These are phyloP conservation scores for Purpureocillium takamizusanense DNA, from an alignment of 2,329 filamentous ascomycete species.

Conservation along the genomic window DNA sequence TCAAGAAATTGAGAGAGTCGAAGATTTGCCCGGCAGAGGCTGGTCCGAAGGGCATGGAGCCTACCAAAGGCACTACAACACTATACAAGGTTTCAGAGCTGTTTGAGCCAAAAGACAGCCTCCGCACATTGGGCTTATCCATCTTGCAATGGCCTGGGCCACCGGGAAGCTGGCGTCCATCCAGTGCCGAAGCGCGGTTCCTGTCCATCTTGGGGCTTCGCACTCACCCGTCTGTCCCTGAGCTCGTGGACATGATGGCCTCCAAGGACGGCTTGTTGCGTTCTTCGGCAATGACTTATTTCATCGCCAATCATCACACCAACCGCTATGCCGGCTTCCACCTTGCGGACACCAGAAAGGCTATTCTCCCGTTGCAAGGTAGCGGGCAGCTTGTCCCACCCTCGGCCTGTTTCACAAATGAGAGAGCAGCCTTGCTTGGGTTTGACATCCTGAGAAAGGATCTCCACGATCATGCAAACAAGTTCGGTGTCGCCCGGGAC, in stretches of 20 bases:
- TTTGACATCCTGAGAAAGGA: slow-evolving; percentile 71
- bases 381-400: slow-evolving; percentile 62
- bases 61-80: slow-evolving; percentile 38
- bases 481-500: slow-evolving; percentile 79
- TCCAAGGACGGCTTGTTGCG: slow-evolving; percentile 50
- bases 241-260: slow-evolving; percentile 72
- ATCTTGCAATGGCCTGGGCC: slow-evolving; percentile 74
- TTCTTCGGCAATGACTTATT: slow-evolving; percentile 68
- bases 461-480: slow-evolving; percentile 68
- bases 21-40: slow-evolving; percentile 75
- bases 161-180: slow-evolving; percentile 51
- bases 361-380: slow-evolving; percentile 67
- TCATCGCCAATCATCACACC: slow-evolving; percentile 67
- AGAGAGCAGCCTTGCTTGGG: slow-evolving; percentile 64
- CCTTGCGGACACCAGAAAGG: slow-evolving; percentile 41
- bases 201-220: slow-evolving; percentile 65
- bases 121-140: slow-evolving; percentile 63
- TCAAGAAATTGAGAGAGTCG: slow-evolving; percentile 67
- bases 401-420: slow-evolving; percentile 73
- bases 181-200: slow-evolving; percentile 66
- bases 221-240: slow-evolving; percentile 58
- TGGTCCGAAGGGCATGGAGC: slow-evolving; percentile 45
- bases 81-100: slow-evolving; percentile 70
- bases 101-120: slow-evolving; percentile 65
- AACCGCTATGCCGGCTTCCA: slow-evolving; percentile 66